phyloP scores from a whole-genome alignment of 495 filamentous ascomycete species.

The Talaromyces thailandensis region DNA sequence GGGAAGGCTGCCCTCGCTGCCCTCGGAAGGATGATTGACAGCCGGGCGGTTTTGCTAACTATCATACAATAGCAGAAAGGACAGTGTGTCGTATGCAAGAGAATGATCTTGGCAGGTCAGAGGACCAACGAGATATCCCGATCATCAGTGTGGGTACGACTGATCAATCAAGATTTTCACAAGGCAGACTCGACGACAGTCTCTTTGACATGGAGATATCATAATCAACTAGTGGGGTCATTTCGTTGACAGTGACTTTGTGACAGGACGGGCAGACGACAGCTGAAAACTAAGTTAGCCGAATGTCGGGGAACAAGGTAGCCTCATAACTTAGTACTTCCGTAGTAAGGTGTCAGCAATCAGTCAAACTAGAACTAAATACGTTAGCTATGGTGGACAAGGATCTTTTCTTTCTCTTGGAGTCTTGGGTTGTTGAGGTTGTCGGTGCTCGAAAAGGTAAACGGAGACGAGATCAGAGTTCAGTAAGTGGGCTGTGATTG shows the following conservation, averaged over 20 bases:
- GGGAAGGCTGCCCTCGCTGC: background rate
- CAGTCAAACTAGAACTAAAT: background rate
- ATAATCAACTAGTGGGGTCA: background rate
- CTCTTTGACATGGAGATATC: background rate
- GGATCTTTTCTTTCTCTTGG: background rate
- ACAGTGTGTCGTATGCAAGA: background rate
- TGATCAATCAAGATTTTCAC: background rate
- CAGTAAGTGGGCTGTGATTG: background rate
- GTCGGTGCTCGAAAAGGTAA: background rate
- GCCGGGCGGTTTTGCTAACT: background rate
- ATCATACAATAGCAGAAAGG: background rate
- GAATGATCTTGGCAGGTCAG: background rate
- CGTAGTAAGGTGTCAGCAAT: background rate
- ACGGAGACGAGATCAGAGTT: background rate
- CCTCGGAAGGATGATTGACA: background rate
- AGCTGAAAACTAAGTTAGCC: conserved; percentile 1
- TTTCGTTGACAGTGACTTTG: background rate
- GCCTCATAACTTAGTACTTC: background rate
- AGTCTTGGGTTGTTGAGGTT: background rate
- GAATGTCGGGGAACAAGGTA: background rate
- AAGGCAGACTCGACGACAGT: background rate
- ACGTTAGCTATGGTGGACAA: background rate
- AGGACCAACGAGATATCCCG: background rate
- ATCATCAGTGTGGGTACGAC: background rate
- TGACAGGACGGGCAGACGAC: background rate